phyloP scores from a whole-genome alignment of 495 filamentous ascomycete species.

The Ramalina intermedia region DNA sequence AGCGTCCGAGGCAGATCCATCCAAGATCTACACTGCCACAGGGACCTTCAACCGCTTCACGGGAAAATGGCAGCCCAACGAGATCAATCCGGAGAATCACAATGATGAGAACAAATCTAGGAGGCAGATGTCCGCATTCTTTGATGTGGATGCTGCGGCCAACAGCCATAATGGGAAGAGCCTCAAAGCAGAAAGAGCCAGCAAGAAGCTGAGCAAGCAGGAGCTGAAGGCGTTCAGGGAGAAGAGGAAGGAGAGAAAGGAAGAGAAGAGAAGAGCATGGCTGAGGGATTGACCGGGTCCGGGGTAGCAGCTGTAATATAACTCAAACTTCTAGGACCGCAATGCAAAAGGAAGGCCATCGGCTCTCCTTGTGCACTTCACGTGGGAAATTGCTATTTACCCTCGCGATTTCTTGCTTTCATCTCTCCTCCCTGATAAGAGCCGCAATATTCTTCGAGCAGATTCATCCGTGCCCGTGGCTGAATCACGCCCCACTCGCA shows the following conservation, averaged over 20 bases:
- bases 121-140: conserved; percentile 87
- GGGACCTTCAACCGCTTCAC: conserved; percentile 88
- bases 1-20: conserved; percentile 18
- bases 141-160: conserved; percentile 94
- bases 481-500: too few species aligned
- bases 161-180: conserved; percentile 86
- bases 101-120: conserved; percentile 80
- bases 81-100: conserved; percentile 54
- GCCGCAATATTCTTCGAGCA: too few species aligned
- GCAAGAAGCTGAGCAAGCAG: conserved; percentile 74
- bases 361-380: too few species aligned
- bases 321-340: too few species aligned
- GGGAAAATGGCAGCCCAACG: conserved; percentile 59
- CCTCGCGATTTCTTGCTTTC: too few species aligned
- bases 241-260: conserved; percentile 72
- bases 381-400: too few species aligned
- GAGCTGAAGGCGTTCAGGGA: conserved; percentile 68
- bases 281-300: conserved; percentile 49
- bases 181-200: conserved; percentile 75
- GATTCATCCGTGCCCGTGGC: too few species aligned
- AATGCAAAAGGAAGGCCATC: too few species aligned
- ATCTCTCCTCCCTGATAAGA: too few species aligned
- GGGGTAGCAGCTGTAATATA: too few species aligned
- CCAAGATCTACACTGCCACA: conserved; percentile 43
- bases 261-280: conserved; percentile 90